Conservation (phyloP, 2,329 filamentous ascomycete genomes). For the Orbilia ellipsospora region DNA sequence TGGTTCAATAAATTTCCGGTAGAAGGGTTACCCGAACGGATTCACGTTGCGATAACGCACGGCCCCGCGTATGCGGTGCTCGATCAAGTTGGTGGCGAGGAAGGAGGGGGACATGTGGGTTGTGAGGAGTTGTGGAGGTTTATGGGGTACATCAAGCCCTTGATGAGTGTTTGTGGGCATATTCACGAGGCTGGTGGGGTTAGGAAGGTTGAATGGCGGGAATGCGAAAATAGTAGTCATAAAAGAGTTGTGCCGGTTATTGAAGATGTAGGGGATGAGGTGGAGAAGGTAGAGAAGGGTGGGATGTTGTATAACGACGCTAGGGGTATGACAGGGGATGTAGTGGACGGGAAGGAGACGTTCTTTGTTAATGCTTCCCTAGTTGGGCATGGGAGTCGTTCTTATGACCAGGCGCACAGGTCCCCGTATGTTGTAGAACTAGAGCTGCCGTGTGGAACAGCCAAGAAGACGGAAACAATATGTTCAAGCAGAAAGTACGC, state of each 20-base stretch:
- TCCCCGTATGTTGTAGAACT: conserved; percentile 42
- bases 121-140: conserved; percentile 71
- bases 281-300: conserved; percentile 14
- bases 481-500: not conserved
- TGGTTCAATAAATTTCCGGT: conserved; percentile 17
- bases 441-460: conserved; percentile 20
- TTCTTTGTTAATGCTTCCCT: conserved; percentile 50
- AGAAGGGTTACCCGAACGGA: conserved; percentile 7
- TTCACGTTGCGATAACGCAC: conserved; percentile 76
- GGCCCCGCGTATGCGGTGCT: conserved; percentile 73
- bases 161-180: conserved; percentile 77
- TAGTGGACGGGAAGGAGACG: conserved; percentile 27
- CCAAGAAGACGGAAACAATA: not conserved
- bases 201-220: conserved; percentile 73
- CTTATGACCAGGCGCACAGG: conserved; percentile 27
- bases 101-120: conserved; percentile 64
- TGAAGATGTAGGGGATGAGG: conserved; percentile 10
- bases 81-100: conserved; percentile 65
- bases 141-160: conserved; percentile 72
- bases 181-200: conserved; percentile 76
- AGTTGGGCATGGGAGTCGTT: conserved; percentile 24
- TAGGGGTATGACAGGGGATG: not conserved
- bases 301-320: conserved; percentile 30
- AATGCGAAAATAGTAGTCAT: conserved; percentile 57
- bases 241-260: not conserved